A percentile compares a stretch with the other conserved stretches of the same genome.
Conservation (phyloP, 495 filamentous ascomycete species). For the Neohortaea acidophila region DNA sequence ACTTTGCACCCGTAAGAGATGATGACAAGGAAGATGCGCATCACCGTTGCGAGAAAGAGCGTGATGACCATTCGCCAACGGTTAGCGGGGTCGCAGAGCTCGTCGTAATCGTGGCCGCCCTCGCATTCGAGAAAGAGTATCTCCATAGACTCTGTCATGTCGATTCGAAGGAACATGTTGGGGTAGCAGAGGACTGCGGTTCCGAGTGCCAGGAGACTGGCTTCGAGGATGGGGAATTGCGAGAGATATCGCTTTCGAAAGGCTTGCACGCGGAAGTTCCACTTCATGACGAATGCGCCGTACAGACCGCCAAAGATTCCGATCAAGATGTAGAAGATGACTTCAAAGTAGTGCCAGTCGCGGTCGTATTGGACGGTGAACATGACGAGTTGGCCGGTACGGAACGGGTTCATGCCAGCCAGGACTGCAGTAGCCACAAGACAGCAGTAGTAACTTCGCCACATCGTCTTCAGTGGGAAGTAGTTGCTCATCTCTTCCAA, state of each 20-base stretch:
- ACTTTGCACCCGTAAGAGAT: constrained; percentile 98
- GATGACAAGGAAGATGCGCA: constrained; percentile 76
- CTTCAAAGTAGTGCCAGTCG: constrained; percentile 93
- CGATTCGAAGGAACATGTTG: constrained; percentile 88
- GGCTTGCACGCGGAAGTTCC: constrained; percentile 81
- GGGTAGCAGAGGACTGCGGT: constrained; percentile 91
- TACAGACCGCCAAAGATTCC: constrained; percentile 92
- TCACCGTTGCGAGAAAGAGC: constrained; percentile 60
- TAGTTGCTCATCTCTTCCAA: constrained; percentile 97
- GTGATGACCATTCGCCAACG: constrained; percentile 70
- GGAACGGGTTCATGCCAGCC: constrained; percentile 91
- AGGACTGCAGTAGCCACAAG: constrained; percentile 88
- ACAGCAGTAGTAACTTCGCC: constrained; percentile 96
- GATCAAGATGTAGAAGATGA: constrained; percentile 80
- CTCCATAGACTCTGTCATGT: constrained; percentile 99
- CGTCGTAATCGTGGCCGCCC: constrained; percentile 79
- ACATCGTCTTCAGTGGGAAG: constrained; percentile 94
- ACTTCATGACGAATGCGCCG: constrained; percentile 95
- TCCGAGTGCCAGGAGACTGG: constrained; percentile 61
- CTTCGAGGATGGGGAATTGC: constrained; percentile 75
- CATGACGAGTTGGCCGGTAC: constrained; percentile 98
- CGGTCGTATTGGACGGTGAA: constrained; percentile 95
- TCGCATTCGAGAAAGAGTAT: constrained; percentile 93
- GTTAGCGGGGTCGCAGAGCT: constrained; percentile 64
- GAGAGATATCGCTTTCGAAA: constrained; percentile 90